Percentiles rank a stretch among this genome's conserved stretches.
phyloP scores from a whole-genome alignment of 495 filamentous ascomycete species.

The Venustampulla echinocandica region DNA sequence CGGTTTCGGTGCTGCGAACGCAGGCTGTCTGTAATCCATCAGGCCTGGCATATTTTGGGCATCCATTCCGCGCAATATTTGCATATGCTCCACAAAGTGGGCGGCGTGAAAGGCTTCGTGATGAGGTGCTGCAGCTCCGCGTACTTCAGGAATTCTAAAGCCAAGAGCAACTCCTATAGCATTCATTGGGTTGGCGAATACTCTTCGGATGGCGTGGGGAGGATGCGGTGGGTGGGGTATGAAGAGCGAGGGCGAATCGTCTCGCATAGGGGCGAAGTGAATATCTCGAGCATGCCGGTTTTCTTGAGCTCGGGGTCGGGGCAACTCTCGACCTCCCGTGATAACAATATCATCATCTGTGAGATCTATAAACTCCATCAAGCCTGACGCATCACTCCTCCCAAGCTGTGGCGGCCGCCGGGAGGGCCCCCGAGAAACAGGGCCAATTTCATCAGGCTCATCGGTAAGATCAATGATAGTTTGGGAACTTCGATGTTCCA shows the following conservation, averaged over 20 bases:
- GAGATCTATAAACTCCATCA: slow-evolving; percentile 28
- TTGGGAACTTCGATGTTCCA: slow-evolving; percentile 22
- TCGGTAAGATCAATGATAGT: slow-evolving; percentile 35
- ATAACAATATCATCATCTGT: slow-evolving; percentile 23
- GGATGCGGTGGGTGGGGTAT: not conserved
- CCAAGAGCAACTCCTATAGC: not conserved
- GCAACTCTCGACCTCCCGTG: slow-evolving; percentile 4
- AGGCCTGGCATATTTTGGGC: slow-evolving; percentile 20
- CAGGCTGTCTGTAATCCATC: slow-evolving; percentile 24
- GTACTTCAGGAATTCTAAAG: not conserved
- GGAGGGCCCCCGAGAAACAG: slow-evolving; percentile 14
- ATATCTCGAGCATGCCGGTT: not conserved
- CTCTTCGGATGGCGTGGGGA: not conserved
- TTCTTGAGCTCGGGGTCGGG: not conserved
- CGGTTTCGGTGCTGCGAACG: slow-evolving; percentile 23
- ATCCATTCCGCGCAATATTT: not conserved
- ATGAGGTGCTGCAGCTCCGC: not conserved
- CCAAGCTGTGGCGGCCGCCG: slow-evolving; percentile 24
- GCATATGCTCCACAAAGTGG: not conserved
- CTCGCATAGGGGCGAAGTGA: slow-evolving; percentile 1
- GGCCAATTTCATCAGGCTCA: slow-evolving; percentile 24
- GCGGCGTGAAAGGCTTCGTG: not conserved
- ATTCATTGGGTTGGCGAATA: not conserved
- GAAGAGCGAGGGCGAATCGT: slow-evolving; percentile 16
- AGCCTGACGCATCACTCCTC: slow-evolving; percentile 16